Evolutionary conservation across 139 green algal species (phyloP).

Genomic region (Asterochloris sp.): DNA sequence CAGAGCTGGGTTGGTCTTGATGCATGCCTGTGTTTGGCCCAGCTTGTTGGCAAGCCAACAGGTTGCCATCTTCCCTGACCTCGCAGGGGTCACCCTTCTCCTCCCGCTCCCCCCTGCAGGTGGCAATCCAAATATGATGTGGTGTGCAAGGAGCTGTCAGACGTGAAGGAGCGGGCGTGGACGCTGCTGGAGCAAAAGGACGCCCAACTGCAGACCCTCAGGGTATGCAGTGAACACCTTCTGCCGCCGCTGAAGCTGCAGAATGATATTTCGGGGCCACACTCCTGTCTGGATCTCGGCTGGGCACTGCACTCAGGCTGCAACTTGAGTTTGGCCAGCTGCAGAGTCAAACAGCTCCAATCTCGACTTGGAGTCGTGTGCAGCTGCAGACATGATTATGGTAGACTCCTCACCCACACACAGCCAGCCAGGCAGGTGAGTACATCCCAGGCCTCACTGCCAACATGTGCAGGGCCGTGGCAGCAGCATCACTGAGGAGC

Average conservation of each 20-base stretch:
- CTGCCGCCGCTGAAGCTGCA: not conserved
- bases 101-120: not conserved
- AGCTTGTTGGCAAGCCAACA: too few relatives aligned
- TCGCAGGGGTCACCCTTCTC: not conserved
- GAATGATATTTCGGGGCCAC: not conserved
- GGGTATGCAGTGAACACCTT: not conserved
- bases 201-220: conserved; percentile 5
- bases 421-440: too few relatives aligned
- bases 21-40: too few relatives aligned
- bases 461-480: too few relatives aligned
- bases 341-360: not conserved
- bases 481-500: too few relatives aligned
- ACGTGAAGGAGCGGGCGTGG: conserved; percentile 25
- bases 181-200: conserved; percentile 22
- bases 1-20: too few relatives aligned
- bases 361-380: not conserved
- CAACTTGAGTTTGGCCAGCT: not conserved
- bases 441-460: too few relatives aligned
- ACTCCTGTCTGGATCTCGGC: not conserved
- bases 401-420: too few relatives aligned
- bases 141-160: conserved; percentile 18
- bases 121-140: conserved; percentile 6
- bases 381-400: too few relatives aligned
- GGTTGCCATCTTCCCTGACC: not conserved
- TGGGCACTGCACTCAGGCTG: not conserved